phyloP scores from a whole-genome alignment of 2,329 filamentous ascomycete species.

The Colletotrichum sp. region DNA sequence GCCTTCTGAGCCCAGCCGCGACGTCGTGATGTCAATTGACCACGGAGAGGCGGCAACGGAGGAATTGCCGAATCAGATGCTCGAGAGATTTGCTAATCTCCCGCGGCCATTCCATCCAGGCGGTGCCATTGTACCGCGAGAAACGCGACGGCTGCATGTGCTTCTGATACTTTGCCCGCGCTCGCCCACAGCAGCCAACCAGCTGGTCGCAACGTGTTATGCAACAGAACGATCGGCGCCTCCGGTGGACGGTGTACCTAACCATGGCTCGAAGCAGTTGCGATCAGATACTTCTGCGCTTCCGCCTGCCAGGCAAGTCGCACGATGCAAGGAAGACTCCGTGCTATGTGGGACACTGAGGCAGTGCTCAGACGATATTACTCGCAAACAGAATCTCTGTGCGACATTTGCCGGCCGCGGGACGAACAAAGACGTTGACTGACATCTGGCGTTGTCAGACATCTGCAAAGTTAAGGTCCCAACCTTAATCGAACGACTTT shows the following conservation, averaged over 20 bases:
- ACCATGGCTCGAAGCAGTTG: not conserved
- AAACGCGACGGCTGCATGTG: not conserved
- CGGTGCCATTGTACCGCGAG: not conserved
- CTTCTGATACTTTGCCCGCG: not conserved
- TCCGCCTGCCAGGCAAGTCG: not conserved
- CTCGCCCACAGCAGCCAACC: not conserved
- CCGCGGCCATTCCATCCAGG: not conserved
- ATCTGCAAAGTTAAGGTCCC: not conserved
- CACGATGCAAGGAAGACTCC: not conserved
- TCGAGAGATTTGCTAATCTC: slow-evolving; percentile 6
- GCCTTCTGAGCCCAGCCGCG: not conserved
- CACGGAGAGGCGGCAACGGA: not conserved
- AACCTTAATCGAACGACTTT: slow-evolving; percentile 18
- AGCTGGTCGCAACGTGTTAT: not conserved
- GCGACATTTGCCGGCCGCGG: not conserved
- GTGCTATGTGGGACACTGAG: not conserved
- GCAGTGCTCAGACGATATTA: not conserved
- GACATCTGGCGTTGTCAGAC: not conserved
- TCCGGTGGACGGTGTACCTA: not conserved
- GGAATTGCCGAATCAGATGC: not conserved
- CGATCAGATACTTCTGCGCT: not conserved
- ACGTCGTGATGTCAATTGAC: not conserved
- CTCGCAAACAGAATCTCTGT: not conserved
- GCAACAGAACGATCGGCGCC: not conserved
- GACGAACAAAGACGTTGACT: not conserved